Conservation (phyloP, 805 yeast genomes). For the Wickerhamiella occidentalis region DNA sequence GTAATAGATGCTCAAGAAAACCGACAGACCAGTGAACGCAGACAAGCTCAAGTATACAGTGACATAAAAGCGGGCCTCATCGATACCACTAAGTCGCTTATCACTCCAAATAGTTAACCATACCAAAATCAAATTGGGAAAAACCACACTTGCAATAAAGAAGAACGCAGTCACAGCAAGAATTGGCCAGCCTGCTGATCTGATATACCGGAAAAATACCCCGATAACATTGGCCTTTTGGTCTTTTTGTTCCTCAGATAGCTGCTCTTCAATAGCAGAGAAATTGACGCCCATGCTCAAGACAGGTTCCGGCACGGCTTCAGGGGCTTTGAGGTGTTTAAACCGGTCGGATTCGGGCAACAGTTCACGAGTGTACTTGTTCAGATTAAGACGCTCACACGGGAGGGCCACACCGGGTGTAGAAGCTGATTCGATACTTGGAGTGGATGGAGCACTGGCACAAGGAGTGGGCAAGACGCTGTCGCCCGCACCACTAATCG, state of each 20-base stretch:
- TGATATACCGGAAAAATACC: conserved; percentile 14
- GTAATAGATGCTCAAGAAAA: conserved; percentile 11
- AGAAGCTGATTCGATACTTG: too few species aligned
- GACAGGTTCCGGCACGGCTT: not conserved
- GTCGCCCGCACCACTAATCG: not conserved
- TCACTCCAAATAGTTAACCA: conserved; percentile 21
- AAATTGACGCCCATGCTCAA: not conserved
- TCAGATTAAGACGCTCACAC: too few species aligned
- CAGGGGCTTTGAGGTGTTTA: not conserved
- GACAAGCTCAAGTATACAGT: conserved; percentile 14
- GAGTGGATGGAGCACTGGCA: not conserved
- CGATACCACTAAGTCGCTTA: conserved; percentile 15
- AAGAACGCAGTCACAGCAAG: conserved; percentile 1
- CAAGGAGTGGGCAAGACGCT: not conserved
- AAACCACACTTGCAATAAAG: conserved; percentile 8
- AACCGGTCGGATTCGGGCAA: not conserved
- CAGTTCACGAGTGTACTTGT: not conserved
- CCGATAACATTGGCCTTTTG: conserved; percentile 3
- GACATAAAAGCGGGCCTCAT: conserved; percentile 15
- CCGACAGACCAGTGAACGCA: conserved; percentile 7
- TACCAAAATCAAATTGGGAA: conserved; percentile 13
- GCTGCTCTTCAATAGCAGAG: conserved; percentile 1
- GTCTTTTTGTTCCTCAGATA: conserved; percentile 7
- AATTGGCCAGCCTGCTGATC: conserved; percentile 9
- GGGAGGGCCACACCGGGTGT: too few species aligned